Evolutionary conservation across 306 rosid species (phyloP).

Genomic region (Pachyrhizus erosus): DNA sequence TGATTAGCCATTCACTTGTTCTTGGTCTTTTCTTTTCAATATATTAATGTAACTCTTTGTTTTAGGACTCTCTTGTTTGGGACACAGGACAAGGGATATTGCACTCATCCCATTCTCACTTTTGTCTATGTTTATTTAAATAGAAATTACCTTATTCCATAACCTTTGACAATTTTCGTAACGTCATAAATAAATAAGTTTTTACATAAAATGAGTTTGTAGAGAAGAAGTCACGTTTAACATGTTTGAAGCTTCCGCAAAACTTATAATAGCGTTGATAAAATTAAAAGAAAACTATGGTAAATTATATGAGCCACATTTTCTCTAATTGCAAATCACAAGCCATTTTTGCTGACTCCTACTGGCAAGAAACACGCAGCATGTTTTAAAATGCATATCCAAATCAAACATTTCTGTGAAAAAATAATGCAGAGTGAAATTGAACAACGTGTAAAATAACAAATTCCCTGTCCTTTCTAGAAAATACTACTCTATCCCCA

Average conservation of each 20-base stretch:
- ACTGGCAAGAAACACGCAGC: not conserved
- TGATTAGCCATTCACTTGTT: not conserved
- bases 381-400: not conserved
- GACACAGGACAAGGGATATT: not conserved
- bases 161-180: not conserved
- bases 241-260: not conserved
- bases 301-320: not conserved
- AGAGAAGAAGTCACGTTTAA: not conserved
- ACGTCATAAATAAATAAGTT: not conserved
- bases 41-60: not conserved
- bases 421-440: not conserved
- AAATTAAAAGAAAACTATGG: not conserved
- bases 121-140: not conserved
- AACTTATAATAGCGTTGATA: not conserved
- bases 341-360: conserved; percentile 5
- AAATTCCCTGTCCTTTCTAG: not conserved
- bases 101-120: not conserved
- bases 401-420: not conserved
- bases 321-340: not conserved
- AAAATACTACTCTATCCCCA: not conserved
- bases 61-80: conserved; percentile 22
- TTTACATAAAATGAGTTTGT: not conserved
- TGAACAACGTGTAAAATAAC: not conserved
- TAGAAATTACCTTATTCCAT: not conserved
- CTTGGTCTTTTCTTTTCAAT: not conserved